Conservation (phyloP, 306 rosid species). For the Spatholobus suberectus region DNA sequence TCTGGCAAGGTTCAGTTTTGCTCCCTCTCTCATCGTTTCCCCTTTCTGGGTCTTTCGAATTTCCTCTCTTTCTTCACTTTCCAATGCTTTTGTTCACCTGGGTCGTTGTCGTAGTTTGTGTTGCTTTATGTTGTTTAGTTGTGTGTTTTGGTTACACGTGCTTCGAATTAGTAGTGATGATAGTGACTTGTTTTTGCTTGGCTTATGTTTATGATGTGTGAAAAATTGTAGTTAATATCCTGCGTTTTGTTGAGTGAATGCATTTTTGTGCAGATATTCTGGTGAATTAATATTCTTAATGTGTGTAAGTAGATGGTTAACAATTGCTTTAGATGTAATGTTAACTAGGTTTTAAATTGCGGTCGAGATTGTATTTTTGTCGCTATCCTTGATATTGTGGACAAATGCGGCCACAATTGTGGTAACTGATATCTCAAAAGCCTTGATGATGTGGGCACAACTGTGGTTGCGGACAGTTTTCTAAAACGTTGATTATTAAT, state of each 20-base stretch:
- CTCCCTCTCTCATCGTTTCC: not conserved
- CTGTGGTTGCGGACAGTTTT: not conserved
- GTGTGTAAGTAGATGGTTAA: not conserved
- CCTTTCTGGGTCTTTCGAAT: not conserved
- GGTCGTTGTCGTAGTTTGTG: not conserved
- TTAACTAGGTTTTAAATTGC: not conserved
- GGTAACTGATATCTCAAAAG: not conserved
- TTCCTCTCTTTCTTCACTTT: not conserved
- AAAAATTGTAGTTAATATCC: not conserved
- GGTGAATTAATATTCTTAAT: not conserved
- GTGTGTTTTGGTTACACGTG: not conserved
- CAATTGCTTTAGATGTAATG: not conserved
- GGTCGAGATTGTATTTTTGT: not conserved
- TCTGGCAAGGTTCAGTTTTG: slow-evolving; percentile 57
- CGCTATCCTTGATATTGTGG: not conserved
- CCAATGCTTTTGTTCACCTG: not conserved
- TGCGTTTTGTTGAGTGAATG: not conserved
- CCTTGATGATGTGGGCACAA: not conserved
- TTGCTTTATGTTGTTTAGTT: not conserved
- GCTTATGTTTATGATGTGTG: not conserved
- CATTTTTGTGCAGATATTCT: not conserved
- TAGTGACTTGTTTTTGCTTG: not conserved
- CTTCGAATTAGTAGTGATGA: not conserved
- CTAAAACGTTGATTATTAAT: not conserved
- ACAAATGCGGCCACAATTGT: not conserved